Conservation (phyloP, 2,329 filamentous ascomycete genomes). For the Neophaeococcomyces mojaviensis region DNA sequence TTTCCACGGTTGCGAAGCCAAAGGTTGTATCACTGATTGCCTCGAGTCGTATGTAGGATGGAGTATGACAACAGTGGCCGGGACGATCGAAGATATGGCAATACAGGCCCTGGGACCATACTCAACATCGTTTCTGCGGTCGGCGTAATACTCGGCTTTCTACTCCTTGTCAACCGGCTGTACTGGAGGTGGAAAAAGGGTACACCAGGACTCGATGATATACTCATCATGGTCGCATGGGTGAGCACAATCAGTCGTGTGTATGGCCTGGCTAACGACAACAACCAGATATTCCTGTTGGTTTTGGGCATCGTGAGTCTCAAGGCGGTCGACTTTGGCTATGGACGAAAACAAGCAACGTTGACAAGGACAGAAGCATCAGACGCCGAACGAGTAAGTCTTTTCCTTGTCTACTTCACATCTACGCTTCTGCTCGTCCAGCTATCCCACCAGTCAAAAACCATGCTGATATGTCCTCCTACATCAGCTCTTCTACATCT, state of each 20-base stretch:
- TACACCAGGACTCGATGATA: constrained; percentile 25
- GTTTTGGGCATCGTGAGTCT: constrained; percentile 25
- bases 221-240: constrained; percentile 24
- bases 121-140: constrained; percentile 3
- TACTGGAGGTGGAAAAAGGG: constrained; percentile 12
- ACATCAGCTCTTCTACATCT: constrained; percentile 42
- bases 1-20: neutral
- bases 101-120: constrained; percentile 2
- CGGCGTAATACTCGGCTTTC: constrained; percentile 5
- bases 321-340: constrained; percentile 27
- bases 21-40: neutral
- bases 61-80: constrained; percentile 7
- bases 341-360: constrained; percentile 23
- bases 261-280: constrained; percentile 5
- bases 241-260: constrained; percentile 18
- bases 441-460: too few relatives aligned
- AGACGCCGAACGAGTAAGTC: constrained; percentile 23
- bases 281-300: constrained; percentile 22
- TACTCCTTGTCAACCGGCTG: constrained; percentile 5
- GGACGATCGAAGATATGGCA: constrained; percentile 2
- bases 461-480: neutral
- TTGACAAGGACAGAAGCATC: constrained; percentile 21
- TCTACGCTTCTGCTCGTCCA: too few relatives aligned
- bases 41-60: neutral
- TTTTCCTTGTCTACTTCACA: too few relatives aligned